Conservation (phyloP, 176 grass and related monocot genomes). For the Triticum urartu region DNA sequence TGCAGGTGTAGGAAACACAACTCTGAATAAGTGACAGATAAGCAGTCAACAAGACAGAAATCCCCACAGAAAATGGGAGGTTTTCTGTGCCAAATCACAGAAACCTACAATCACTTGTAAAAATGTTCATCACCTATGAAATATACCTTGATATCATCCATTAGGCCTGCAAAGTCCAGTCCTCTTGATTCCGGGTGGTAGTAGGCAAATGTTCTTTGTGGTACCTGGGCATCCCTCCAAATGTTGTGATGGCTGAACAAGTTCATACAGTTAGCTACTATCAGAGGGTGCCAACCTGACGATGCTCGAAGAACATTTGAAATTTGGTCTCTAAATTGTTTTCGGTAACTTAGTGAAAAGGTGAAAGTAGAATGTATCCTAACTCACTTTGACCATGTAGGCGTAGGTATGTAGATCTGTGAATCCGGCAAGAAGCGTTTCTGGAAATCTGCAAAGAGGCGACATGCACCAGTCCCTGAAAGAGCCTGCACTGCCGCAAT, state of each 20-base stretch:
- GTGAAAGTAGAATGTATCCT: background rate
- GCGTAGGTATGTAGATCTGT: conserved; percentile 88
- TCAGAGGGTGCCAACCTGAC: background rate
- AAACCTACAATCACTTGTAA: background rate
- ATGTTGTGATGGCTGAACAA: conserved; percentile 46
- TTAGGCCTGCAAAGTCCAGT: conserved; percentile 79
- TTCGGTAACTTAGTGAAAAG: background rate
- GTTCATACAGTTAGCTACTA: background rate
- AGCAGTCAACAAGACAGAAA: background rate
- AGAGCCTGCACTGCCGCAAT: conserved; percentile 88
- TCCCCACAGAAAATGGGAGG: background rate
- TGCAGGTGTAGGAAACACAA: conserved; percentile 16
- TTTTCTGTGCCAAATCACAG: background rate
- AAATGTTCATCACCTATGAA: background rate
- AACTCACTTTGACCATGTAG: conserved; percentile 94
- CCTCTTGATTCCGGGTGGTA: conserved; percentile 78
- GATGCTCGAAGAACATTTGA: background rate
- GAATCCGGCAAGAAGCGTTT: conserved; percentile 87
- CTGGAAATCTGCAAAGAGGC: conserved; percentile 96
- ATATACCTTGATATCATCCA: conserved; percentile 85
- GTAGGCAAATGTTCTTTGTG: conserved; percentile 74
- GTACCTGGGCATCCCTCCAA: conserved; percentile 82
- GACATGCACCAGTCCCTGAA: conserved; percentile 91
- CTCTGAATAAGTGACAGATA: background rate
- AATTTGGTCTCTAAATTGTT: background rate